Conservation (phyloP, 2,329 filamentous ascomycete genomes). For the Diplodia scrobiculata region DNA sequence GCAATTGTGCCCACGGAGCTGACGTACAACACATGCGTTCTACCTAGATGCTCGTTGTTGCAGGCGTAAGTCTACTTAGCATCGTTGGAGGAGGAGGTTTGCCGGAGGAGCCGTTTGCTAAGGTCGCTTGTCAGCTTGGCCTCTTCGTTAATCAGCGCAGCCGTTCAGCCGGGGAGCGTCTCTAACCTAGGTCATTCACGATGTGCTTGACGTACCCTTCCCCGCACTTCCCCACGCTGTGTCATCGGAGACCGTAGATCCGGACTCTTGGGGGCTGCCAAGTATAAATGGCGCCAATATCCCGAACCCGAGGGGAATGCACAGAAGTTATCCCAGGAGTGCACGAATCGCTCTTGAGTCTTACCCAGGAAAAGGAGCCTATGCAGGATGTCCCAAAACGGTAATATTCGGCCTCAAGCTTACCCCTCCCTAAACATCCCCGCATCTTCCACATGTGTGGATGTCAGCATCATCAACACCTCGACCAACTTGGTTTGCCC, state of each 20-base stretch:
- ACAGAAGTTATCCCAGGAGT: neutral
- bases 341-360: neutral
- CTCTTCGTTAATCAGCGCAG: neutral
- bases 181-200: neutral
- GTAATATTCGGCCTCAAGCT: constrained; percentile 19
- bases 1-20: neutral
- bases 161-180: constrained; percentile 8
- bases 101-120: neutral
- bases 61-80: neutral
- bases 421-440: constrained; percentile 22
- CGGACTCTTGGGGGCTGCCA: neutral
- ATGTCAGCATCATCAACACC: constrained; percentile 27
- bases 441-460: constrained; percentile 2
- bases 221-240: constrained; percentile 23
- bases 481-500: constrained; percentile 26
- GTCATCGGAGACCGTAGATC: constrained; percentile 15
- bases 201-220: constrained; percentile 10
- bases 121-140: neutral
- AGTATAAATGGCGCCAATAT: constrained; percentile 5
- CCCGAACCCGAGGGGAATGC: neutral
- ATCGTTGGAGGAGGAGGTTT: neutral
- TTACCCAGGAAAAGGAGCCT: neutral
- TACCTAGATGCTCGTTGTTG: neutral
- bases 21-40: neutral
- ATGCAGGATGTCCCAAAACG: constrained; percentile 20